phyloP scores from a whole-genome alignment of 2,329 filamentous ascomycete species.

The Nannizziopsis barbatae region DNA sequence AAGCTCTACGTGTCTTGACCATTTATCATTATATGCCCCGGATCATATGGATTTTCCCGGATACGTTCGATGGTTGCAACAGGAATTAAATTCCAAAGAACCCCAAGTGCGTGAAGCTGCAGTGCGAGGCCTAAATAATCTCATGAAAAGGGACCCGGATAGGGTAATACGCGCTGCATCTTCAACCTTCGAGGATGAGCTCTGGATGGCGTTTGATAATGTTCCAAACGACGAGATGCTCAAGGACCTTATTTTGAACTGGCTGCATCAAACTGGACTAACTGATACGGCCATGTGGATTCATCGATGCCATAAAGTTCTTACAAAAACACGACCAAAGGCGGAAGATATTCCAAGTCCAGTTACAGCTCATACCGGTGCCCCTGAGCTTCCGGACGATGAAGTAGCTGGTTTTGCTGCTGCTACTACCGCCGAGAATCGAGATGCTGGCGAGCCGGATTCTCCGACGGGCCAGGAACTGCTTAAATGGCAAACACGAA shows the following conservation, averaged over 20 bases:
- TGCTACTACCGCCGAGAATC: slow-evolving; percentile 53
- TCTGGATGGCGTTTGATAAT: slow-evolving; percentile 81
- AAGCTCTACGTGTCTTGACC: slow-evolving; percentile 73
- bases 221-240: slow-evolving; percentile 65
- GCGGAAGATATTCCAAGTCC: slow-evolving; percentile 37
- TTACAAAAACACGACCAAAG: slow-evolving; percentile 74
- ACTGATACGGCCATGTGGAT: slow-evolving; percentile 76
- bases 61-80: slow-evolving; percentile 75
- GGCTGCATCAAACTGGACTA: slow-evolving; percentile 82
- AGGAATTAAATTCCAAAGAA: slow-evolving; percentile 59
- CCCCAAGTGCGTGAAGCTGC: slow-evolving; percentile 64
- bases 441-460: slow-evolving; percentile 39
- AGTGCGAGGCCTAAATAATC: slow-evolving; percentile 77
- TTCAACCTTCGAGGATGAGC: slow-evolving; percentile 70
- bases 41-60: slow-evolving; percentile 71
- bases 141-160: slow-evolving; percentile 85
- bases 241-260: slow-evolving; percentile 80
- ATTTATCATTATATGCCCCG: slow-evolving; percentile 83
- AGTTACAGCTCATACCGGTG: slow-evolving; percentile 27
- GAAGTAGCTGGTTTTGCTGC: slow-evolving; percentile 91
- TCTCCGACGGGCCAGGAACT: slow-evolving; percentile 63
- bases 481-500: slow-evolving; percentile 86
- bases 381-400: slow-evolving; percentile 82
- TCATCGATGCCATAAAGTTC: slow-evolving; percentile 71
- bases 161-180: slow-evolving; percentile 69